Percentiles rank a stretch among this genome's conserved stretches.
phyloP scores from a whole-genome alignment of 148 eudicot genomes.

The Camellia granthamiana region DNA sequence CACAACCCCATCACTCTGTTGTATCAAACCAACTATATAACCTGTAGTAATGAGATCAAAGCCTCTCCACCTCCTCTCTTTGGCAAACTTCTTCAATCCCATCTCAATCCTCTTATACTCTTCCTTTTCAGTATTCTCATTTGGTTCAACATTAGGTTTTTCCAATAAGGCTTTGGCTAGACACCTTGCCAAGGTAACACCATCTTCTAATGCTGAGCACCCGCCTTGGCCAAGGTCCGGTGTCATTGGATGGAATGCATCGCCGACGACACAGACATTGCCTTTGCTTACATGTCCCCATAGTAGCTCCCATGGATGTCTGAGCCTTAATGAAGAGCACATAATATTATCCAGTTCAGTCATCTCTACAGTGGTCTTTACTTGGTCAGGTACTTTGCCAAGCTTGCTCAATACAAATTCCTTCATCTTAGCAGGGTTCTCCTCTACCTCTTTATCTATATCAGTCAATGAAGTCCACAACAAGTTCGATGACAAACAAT shows the following conservation, averaged over 20 bases:
- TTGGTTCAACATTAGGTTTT: neutral
- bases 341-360: constrained; percentile 31
- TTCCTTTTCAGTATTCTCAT: constrained; percentile 15
- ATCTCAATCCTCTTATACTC: constrained; percentile 30
- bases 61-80: constrained; percentile 53
- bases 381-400: constrained; percentile 37
- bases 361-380: constrained; percentile 29
- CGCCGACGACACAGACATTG: constrained; percentile 57
- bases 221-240: constrained; percentile 72
- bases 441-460: constrained; percentile 31
- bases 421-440: constrained; percentile 47
- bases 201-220: constrained; percentile 56
- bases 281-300: constrained; percentile 50
- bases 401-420: constrained; percentile 53
- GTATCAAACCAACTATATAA: constrained; percentile 40
- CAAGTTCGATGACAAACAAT: no score
- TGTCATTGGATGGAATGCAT: constrained; percentile 66
- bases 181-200: constrained; percentile 41
- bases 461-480: neutral
- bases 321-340: constrained; percentile 36
- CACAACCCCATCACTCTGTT: constrained; percentile 36
- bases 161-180: constrained; percentile 33
- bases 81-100: constrained; percentile 32
- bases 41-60: constrained; percentile 37
- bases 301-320: constrained; percentile 49